Percentiles rank a stretch among this genome's conserved stretches.
Conservation (phyloP, 2,329 filamentous ascomycete species). For the Epichloe gansuensis region DNA sequence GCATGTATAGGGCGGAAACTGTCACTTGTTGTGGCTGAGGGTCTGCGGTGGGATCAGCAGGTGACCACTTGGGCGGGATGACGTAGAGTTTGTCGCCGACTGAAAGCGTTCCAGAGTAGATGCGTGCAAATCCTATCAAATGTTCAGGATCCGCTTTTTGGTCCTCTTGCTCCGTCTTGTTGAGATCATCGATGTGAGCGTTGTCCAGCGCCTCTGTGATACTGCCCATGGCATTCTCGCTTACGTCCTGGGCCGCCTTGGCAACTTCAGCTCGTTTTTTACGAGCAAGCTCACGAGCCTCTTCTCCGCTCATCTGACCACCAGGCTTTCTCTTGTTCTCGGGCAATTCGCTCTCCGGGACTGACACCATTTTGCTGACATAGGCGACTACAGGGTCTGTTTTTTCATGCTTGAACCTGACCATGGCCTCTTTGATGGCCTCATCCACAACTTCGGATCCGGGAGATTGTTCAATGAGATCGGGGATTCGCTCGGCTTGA, state of each 20-base stretch:
- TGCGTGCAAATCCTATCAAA: slow-evolving; percentile 83
- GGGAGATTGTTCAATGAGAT: slow-evolving; percentile 66
- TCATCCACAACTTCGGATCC: slow-evolving; percentile 59
- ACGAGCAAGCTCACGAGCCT: slow-evolving; percentile 75
- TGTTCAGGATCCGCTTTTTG: slow-evolving; percentile 65
- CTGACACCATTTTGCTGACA: slow-evolving; percentile 95
- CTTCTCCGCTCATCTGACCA: slow-evolving; percentile 70
- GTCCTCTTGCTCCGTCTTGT: slow-evolving; percentile 31
- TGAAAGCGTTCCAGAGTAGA: slow-evolving; percentile 81
- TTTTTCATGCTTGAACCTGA: slow-evolving; percentile 57
- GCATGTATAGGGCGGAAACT: slow-evolving; percentile 78
- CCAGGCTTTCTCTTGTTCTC: slow-evolving; percentile 60
- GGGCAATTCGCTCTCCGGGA: slow-evolving; percentile 83
- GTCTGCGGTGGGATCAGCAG: slow-evolving; percentile 56
- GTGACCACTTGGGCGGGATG: slow-evolving; percentile 83
- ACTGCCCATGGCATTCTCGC: slow-evolving; percentile 36
- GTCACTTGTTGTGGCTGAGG: slow-evolving; percentile 72
- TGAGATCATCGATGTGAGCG: slow-evolving; percentile 43
- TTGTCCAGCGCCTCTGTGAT: slow-evolving; percentile 48
- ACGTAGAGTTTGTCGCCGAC: slow-evolving; percentile 90
- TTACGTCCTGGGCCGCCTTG: slow-evolving; percentile 45
- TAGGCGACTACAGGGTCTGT: slow-evolving; percentile 80
- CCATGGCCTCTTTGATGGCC: slow-evolving; percentile 65
- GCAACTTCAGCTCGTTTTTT: slow-evolving; percentile 85
- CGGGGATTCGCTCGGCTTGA: slow-evolving; percentile 68